Evolutionary conservation across 2,329 filamentous ascomycete species (phyloP), one percentile per base, ranked within the genome.

Genomic region (Calonectria honghensis): DNA sequence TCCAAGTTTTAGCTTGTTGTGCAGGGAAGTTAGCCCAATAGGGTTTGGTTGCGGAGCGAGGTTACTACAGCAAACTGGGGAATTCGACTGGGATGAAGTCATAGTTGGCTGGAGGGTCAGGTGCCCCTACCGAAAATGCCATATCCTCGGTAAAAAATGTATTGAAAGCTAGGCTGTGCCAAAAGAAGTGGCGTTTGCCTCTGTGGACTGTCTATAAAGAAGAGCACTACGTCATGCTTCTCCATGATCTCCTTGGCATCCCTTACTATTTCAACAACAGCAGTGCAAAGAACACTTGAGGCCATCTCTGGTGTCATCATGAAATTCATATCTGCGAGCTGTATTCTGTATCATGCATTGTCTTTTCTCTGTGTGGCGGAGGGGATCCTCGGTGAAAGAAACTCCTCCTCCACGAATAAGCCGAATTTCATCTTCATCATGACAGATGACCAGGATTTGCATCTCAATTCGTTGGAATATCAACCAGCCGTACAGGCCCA

Each of bases 351-450:
- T 14, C n/a, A 51, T 51, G 48, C 20, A 27, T 10, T 51, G 7
- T 51, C n/a, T 20, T 51, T 51, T 2, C n/a, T 27, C n/a, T n/a
- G n/a, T 27, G 11, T 51, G n/a, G n/a, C n/a, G 9, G 9, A 27
- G n/a, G 48, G 48, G 9, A 27, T 24, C 48, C n/a, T 51, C 3
- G 48, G 3, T 24, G 2, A 51, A 9, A 20, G n/a, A 27, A 27
- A 51, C 20, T 9, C 13, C n/a, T 7, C 39, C 13, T 27, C n/a
- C 48, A 7, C 20, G 9, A 24, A 51, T 6, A 51, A 51, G n/a
- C 48, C 48, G 13, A 51, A 51, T 27, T 51, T 51, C 13, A 51
- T 51, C 27, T 51, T 51, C 48, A 51, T 51, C 48, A 51, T 51
- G 48, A 11, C 48, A 11, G 48, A 51, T 20, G 48, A 51, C 48